Evolutionary conservation across 495 filamentous ascomycete species (phyloP), one percentile per base, ranked within the genome.

Genomic region (Penicillium canariense): DNA sequence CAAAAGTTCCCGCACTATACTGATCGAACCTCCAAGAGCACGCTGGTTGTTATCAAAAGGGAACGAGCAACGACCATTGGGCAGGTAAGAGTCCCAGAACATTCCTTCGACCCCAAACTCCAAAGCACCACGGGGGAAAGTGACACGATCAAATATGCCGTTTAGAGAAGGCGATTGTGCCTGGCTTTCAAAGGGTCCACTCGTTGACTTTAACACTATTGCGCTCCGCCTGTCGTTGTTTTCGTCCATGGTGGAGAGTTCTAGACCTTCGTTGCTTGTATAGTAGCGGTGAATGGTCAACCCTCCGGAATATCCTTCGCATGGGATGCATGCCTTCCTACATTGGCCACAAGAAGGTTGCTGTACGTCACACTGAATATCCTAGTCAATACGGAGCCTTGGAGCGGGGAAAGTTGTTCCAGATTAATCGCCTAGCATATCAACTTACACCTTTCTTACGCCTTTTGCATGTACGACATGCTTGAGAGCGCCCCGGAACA

Each of bases 371-470:
- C 54, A 56, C 54, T 56, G 17, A 0, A 17, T n/a, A 10, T 11
- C 25, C 48, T 40, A 39, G 52, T 40, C 11, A 47, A 1, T 10
- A 18, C 28, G n/a, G n/a, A n/a, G n/a, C 14, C n/a, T 40, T 11
- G 8, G 6, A 39, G 23, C 35, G 2, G 9, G 23, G 6, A 7
- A 20, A 22, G n/a, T 18, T 17, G 5, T 38, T n/a, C n/a, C 34
- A 15, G 34, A 18, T 17, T n/a, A 12, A 31, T 3, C 25, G 6
- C 1, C 2, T 2, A 12, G 20, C 39, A 15, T 26, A 14, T 22
- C 20, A 25, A 56, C 54, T 50, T 50, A 56, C 54, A 14, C 54
- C 54, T 36, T 56, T 56, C 40, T 56, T 56, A 18, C 54, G 54
- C 31, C 54, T 27, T 17, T 31, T 56, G 38, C 54, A 56, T 18